These are phyloP conservation scores for Blechomonas ayalai DNA, from an alignment of 208 protist species.

Conservation along the genomic window DNA sequence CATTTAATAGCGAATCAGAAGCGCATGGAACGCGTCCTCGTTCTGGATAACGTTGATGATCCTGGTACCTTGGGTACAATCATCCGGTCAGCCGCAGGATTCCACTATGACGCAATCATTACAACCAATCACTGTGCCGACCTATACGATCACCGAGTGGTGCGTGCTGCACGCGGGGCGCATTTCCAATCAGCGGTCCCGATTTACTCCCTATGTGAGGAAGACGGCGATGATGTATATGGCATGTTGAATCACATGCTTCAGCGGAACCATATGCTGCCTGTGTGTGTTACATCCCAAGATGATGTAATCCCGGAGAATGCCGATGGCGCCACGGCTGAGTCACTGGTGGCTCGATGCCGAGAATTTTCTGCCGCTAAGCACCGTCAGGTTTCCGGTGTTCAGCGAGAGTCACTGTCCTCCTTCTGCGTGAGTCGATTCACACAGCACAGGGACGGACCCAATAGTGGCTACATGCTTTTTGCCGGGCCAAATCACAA, in stretches of 20 bases:
- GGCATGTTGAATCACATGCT: conserved; percentile 81
- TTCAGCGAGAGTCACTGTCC: conserved; percentile 9
- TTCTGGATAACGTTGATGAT: conserved; percentile 88
- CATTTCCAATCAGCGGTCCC: conserved; percentile 81
- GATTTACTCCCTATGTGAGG: conserved; percentile 76
- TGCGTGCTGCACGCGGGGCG: conserved; percentile 74
- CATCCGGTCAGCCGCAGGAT: conserved; percentile 66
- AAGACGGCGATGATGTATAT: conserved; percentile 85
- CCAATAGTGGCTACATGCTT: conserved; percentile 58
- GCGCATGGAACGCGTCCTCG: conserved; percentile 71
- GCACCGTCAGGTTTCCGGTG: background rate
- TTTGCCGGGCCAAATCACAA: conserved; percentile 82
- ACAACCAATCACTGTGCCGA: conserved; percentile 84
- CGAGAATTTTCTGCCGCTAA: background rate
- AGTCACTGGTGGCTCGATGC: too few relatives aligned
- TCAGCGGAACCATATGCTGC: conserved; percentile 66
- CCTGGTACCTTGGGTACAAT: conserved; percentile 74
- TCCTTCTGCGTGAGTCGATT: conserved; percentile 18
- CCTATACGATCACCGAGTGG: conserved; percentile 82
- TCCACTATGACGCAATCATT: conserved; percentile 86
- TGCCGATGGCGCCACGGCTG: background rate
- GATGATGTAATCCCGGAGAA: conserved; percentile 21
- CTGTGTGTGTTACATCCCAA: conserved; percentile 54
- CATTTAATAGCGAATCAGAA: conserved; percentile 82
- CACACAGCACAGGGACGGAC: background rate